A percentile compares a stretch with the other conserved stretches of the same genome.
Evolutionary conservation across 129 eudicot species (phyloP).

Genomic region (Lactuca saligna): DNA sequence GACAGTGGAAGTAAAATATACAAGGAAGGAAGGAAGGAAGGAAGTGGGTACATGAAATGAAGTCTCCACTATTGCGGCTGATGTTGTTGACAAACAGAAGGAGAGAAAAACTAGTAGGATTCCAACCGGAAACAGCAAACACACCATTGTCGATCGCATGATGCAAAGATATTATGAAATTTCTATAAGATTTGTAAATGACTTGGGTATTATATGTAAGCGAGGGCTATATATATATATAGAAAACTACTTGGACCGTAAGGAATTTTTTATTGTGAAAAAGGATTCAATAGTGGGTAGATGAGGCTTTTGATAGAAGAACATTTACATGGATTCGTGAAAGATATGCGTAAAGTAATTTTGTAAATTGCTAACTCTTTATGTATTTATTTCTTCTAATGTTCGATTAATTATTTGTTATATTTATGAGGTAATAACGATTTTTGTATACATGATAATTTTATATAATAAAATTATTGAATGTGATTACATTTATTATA

Average conservation of each 20-base stretch:
- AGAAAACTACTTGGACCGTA: background rate
- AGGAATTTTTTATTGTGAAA: background rate
- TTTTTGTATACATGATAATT: no score
- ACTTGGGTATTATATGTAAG: background rate
- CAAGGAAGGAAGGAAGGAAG: no score
- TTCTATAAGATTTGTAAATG: background rate
- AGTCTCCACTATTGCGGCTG: constrained; percentile 33
- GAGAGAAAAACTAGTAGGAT: constrained; percentile 17
- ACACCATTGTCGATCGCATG: constrained; percentile 1
- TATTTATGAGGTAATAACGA: no score
- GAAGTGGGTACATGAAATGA: constrained; percentile 14
- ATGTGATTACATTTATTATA: no score
- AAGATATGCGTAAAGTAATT: background rate
- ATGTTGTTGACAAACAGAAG: background rate
- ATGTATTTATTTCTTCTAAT: no score
- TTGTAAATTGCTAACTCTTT: no score
- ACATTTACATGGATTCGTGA: constrained; percentile 33
- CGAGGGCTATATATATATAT: background rate
- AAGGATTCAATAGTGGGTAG: background rate
- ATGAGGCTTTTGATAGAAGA: constrained; percentile 3
- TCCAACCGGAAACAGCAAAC: constrained; percentile 2
- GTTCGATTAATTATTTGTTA: no score
- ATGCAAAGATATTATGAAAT: background rate
- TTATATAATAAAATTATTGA: no score
- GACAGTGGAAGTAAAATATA: no score